Conservation (phyloP, 495 filamentous ascomycete genomes). For the Lentithecium fluviatile region DNA sequence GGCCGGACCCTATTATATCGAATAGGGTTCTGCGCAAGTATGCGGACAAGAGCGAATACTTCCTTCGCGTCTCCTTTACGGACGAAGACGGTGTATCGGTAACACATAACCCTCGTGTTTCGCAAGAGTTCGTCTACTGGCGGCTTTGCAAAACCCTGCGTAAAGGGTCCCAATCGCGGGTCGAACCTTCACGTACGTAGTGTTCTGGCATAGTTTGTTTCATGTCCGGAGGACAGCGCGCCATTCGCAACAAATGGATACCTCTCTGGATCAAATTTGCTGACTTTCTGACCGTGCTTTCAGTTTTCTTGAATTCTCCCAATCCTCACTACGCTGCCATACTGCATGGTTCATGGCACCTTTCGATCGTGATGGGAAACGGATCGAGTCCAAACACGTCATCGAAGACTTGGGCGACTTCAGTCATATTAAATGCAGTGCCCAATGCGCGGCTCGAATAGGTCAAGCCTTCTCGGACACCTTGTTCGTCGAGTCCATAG, state of each 20-base stretch:
- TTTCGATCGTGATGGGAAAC: slow-evolving; percentile 48
- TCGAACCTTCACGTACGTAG: slow-evolving; percentile 48
- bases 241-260: too few relatives aligned
- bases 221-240: too few relatives aligned
- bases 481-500: slow-evolving; percentile 51
- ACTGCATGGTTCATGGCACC: slow-evolving; percentile 69
- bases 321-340: slow-evolving; percentile 66
- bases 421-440: slow-evolving; percentile 59
- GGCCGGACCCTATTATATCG: slow-evolving; percentile 63
- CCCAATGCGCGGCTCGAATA: slow-evolving; percentile 76
- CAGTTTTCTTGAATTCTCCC: slow-evolving; percentile 69
- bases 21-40: slow-evolving; percentile 73
- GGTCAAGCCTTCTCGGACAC: slow-evolving; percentile 85
- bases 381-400: slow-evolving; percentile 39
- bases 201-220: too few relatives aligned
- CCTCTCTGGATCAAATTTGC: too few relatives aligned
- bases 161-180: slow-evolving; percentile 60
- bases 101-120: slow-evolving; percentile 52
- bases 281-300: too few relatives aligned
- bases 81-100: slow-evolving; percentile 68
- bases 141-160: slow-evolving; percentile 57
- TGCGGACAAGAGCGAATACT: slow-evolving; percentile 57
- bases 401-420: slow-evolving; percentile 68
- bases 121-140: slow-evolving; percentile 51
- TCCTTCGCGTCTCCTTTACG: slow-evolving; percentile 64